Conservation (phyloP, 2,329 filamentous ascomycete species). For the Pseudonectria buxi region DNA sequence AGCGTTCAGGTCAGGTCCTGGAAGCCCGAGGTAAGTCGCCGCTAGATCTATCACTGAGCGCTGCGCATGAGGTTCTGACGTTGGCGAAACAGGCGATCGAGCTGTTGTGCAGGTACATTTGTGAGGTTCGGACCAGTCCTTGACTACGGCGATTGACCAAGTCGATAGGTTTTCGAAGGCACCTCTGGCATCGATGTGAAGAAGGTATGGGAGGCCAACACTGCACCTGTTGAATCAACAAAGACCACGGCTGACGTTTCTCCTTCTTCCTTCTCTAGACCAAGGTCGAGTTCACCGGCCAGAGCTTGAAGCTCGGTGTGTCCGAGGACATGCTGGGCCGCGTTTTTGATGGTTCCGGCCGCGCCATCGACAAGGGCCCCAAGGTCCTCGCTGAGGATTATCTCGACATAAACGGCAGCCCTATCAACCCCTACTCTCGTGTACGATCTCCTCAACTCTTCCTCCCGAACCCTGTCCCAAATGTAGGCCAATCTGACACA, state of each 20-base stretch:
- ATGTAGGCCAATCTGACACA: slow-evolving; percentile 13
- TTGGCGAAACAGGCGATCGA: slow-evolving; percentile 60
- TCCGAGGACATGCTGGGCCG: slow-evolving; percentile 99
- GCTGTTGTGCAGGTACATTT: slow-evolving; percentile 82
- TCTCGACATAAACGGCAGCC: slow-evolving; percentile 96
- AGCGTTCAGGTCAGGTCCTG: slow-evolving; percentile 89
- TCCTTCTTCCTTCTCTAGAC: slow-evolving; percentile 49
- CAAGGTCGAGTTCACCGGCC: slow-evolving; percentile 92
- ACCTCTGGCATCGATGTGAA: slow-evolving; percentile 97
- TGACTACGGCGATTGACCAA: slow-evolving; percentile 17
- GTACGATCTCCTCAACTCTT: slow-evolving; percentile 42
- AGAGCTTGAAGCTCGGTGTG: slow-evolving; percentile 96
- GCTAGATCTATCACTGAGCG: slow-evolving; percentile 3
- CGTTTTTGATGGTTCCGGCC: slow-evolving; percentile 96
- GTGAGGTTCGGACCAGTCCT: slow-evolving; percentile 3
- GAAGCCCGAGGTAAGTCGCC: slow-evolving; percentile 78
- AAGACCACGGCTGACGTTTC: slow-evolving; percentile 19
- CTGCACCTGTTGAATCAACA: slow-evolving; percentile 2
- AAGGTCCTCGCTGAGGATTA: slow-evolving; percentile 98
- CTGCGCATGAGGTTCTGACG: slow-evolving; percentile 15
- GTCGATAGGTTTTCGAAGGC: slow-evolving; percentile 82
- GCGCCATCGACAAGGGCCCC: slow-evolving; percentile 97
- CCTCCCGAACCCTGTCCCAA: too few relatives aligned
- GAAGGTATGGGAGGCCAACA: slow-evolving; percentile 60
- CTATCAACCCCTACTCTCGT: slow-evolving; percentile 96